Evolutionary conservation across 1,139 yeast species (phyloP).

Genomic region (Taiozyma sp.): DNA sequence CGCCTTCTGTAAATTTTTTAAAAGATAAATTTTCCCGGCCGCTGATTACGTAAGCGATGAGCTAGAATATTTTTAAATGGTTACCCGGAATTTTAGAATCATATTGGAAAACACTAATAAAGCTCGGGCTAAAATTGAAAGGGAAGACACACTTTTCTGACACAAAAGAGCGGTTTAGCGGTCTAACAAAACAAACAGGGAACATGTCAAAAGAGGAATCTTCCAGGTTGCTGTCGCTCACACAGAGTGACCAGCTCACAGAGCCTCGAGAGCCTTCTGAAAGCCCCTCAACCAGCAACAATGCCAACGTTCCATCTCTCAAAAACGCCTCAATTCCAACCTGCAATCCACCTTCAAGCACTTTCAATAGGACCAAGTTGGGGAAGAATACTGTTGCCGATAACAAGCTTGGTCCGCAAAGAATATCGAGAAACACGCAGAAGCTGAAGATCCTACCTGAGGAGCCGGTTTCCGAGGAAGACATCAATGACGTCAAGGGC

Average conservation of each 20-base stretch:
- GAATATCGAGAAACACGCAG: conserved; percentile 85
- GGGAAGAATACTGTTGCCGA: conserved; percentile 8
- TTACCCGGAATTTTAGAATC: background rate
- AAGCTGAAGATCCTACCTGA: conserved; percentile 86
- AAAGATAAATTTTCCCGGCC: background rate
- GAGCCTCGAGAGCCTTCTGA: background rate
- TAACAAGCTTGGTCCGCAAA: conserved; percentile 68
- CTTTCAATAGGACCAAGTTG: background rate
- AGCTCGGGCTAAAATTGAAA: background rate
- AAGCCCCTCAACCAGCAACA: background rate
- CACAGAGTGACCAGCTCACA: background rate
- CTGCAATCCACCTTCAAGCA: background rate
- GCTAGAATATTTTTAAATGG: background rate
- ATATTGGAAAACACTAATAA: background rate
- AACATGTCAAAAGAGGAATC: background rate
- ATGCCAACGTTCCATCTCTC: background rate
- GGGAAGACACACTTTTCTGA: background rate
- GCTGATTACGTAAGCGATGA: conserved; percentile 2
- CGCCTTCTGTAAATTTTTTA: background rate
- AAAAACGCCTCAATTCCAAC: background rate
- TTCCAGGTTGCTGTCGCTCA: background rate
- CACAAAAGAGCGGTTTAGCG: background rate
- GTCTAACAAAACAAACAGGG: background rate
- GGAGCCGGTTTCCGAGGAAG: conserved; percentile 48
- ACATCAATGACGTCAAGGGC: conserved; percentile 34